A percentile compares a stretch with the other conserved stretches of the same genome.
These are phyloP conservation scores for Ceriops decandra DNA, from an alignment of 345 rosid species.

Conservation along the genomic window DNA sequence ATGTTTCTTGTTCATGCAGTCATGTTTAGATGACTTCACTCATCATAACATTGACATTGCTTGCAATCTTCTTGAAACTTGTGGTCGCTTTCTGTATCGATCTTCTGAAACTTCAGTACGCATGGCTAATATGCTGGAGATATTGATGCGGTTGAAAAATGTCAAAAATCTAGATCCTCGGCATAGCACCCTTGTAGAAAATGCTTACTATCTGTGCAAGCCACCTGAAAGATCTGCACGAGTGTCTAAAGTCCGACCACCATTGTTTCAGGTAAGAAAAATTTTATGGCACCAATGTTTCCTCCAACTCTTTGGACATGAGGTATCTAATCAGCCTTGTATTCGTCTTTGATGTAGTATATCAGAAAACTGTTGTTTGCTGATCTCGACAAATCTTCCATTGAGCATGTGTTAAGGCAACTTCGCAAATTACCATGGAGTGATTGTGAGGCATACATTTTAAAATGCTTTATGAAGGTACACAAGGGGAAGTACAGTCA, in stretches of 20 bases:
- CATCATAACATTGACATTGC: slow-evolving; percentile 99
- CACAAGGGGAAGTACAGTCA: slow-evolving; percentile 96
- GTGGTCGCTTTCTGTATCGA: slow-evolving; percentile 95
- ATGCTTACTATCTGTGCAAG: slow-evolving; percentile 96
- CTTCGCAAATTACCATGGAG: slow-evolving; percentile 95
- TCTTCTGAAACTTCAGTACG: slow-evolving; percentile 92
- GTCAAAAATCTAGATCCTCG: slow-evolving; percentile 98
- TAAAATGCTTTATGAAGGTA: slow-evolving; percentile 97
- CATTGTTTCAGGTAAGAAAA: slow-evolving; percentile 72
- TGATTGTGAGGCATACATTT: slow-evolving; percentile 85
- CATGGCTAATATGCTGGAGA: slow-evolving; percentile 98
- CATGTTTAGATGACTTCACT: slow-evolving; percentile 97
- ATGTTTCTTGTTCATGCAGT: slow-evolving; percentile 38
- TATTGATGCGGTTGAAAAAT: slow-evolving; percentile 98
- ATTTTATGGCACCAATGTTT: not conserved
- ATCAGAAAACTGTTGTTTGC: slow-evolving; percentile 84
- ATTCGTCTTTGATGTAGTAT: slow-evolving; percentile 54
- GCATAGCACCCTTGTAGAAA: slow-evolving; percentile 95
- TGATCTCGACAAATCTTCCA: slow-evolving; percentile 90
- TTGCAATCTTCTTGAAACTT: slow-evolving; percentile 97
- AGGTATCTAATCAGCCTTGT: not conserved
- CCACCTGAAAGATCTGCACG: slow-evolving; percentile 99
- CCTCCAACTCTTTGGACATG: not conserved
- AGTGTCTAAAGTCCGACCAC: slow-evolving; percentile 84
- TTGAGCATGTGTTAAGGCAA: slow-evolving; percentile 91